Evolutionary conservation across 2,329 filamentous ascomycete species (phyloP), one percentile per base, ranked within the genome.

Genomic region (Lasiodiplodia citricola): DNA sequence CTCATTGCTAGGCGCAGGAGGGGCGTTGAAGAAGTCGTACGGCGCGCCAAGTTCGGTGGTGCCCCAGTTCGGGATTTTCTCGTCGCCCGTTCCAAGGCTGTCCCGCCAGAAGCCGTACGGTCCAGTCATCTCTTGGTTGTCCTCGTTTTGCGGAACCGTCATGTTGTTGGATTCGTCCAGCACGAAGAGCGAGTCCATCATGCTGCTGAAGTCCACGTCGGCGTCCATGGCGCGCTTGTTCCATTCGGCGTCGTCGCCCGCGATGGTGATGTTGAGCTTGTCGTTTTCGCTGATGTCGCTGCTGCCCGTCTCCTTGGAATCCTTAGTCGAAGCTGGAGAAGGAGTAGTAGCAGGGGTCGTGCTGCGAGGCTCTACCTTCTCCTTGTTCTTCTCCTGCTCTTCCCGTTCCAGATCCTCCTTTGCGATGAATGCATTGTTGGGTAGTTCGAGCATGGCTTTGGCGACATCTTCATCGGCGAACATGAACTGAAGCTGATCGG

Each of bases 201-300:
- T 63, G 25, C 21, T 38, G 50, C 57, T 50, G 38, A 68, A 68
- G 8, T 68, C 67, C 14, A 50, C 50, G 18, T 68, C 57, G 11
- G 56, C 21, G 31, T 68, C 56, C 44, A 62, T 6, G n/a, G 35
- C 50, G 14, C 52, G 38, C 35, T 57, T 38, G 58, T 68, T 60
- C 57, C 52, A 68, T 6, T 56, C 54, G 62, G 31, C 58, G 25
- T 66, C 65, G 52, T 58, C 54, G 38, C 51, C 54, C 37, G 37
- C 38, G 25, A 83, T 71, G 64, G 76, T 79, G 72, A 83, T 81
- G 38, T 76, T 72, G 11, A 83, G 71, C 37, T 79, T 78, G 71
- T 82, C 81, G 67, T 78, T 78, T 71, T 82, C 79, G 23, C 76
- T 80, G 25, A 83, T 80, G 66, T 84, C 82, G 55, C 79, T 82